Evolutionary conservation across 306 rosid species (phyloP), one percentile per base, ranked within the genome.

Genomic region (Prunus davidiana): DNA sequence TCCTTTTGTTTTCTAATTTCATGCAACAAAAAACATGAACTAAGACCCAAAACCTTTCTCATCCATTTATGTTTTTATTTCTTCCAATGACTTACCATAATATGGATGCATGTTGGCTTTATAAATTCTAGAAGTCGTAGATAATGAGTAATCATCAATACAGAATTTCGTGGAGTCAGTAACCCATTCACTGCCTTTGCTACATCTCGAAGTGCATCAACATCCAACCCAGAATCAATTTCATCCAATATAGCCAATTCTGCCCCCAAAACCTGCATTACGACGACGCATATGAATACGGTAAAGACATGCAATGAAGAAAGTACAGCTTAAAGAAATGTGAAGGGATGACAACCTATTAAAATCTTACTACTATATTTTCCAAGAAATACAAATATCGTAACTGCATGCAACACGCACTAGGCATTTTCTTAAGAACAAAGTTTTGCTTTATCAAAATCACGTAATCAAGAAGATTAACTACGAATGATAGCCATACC

Each of bases 171-270:
- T 2, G 96, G 87, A 65, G 95, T 89, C 82, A 89, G 79, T 82
- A 92, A 86, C 74, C 77, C 81, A 46, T 85, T 90, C 51, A 95
- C 98, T 20, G 98, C 97, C 80, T 79, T 89, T 22, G 98, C 96
- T 20, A 95, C 97, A 76, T 95, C 98, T 66, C 87, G 87, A 82
- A 95, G 91, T 34, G 98, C 98, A 86, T 95, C 98, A 61, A 92
- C 91, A 82, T 92, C 98, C 91, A 95, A 86, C 55, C 98, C 98
- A 66, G 98, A 95, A 84, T 95, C 98, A 84, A 95, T 89, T 84
- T 95, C 98, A 68, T 95, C 98, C 78, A 95, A 78, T 74, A 95
- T 87, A 54, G 93, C 89, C 92, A 95, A 82, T 54, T 95, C 98
- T 64, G 98, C 98, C 78, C 97, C 98, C 88, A 95, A 80, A 84